Base-by-base conservation (phyloP, 2,329 filamentous ascomycete species). In the Raffaelea arxii region DNA sequence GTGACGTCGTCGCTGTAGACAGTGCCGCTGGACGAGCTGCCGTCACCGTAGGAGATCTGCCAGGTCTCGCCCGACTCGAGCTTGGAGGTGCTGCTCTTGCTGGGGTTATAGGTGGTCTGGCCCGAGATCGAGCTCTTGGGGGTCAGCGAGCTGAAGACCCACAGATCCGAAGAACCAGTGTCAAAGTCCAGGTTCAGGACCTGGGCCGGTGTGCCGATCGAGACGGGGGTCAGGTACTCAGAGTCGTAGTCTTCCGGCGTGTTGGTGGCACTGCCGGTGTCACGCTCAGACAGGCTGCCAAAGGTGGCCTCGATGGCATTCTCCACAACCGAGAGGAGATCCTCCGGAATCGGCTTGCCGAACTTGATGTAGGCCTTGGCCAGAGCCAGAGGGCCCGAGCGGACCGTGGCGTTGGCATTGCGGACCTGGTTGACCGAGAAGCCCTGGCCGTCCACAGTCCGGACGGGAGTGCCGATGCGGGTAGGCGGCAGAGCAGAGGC, bases 311-410 rank as follows among this genome's bases (percentile, higher is more conserved):
- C 46, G 7, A 42, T 30, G 43, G 58, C 51, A 9, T 53, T 52
- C 40, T 51, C 50, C 23, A 64, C 51, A 11, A 57, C 58, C 14
- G 39, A 42, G 25, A 49, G 51, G 10, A 67, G 58, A 21, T 56
- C 54, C 21, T 53, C 51, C 3, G 65, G 64, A 2, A 68, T 44
- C 4, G 59, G 49, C 10, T 54, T 55, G 41, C 61, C 58, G 39
- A 61, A 67, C 57, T 69, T 69, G 51, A 44, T 47, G 55, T 68
- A 68, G 27, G 58, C 58, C 44, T 59, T 61, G 54, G 62, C 63
- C 18, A 68, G 56, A 1, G 62, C 61, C 4, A 59, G 49, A 7
- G 60, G 59, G 6, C 65, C 65, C 44, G 56, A 59, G 46, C 54
- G 58, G 52, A 47, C 39, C 9, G 21, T 5, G 42, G 59, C 66